Base-by-base conservation (phyloP, 495 filamentous ascomycete genomes). In the Bathelium albidoporum region DNA sequence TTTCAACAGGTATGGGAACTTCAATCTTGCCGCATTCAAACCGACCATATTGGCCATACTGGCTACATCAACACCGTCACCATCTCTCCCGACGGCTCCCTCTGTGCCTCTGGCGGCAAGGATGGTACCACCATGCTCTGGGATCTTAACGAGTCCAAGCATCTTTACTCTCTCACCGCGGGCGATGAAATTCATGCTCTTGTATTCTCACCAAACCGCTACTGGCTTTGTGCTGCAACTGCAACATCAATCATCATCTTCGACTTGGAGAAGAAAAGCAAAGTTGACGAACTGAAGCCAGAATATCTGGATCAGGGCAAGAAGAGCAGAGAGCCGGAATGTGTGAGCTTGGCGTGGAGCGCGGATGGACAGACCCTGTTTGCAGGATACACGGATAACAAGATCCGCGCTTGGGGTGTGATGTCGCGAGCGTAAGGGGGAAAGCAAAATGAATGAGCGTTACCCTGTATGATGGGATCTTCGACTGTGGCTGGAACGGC, bases 41-140 rank as follows among this genome's bases (percentile, higher is more conserved):
- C 94, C 73, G 94, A 99, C 86, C 95, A 99, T 86, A 95, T 95
- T 79, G 94, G 94, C 79, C 94, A 99, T 87, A 90, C 90, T 74
- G 94, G 94, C 73, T 97, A 99, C 85, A 99, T 99, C 86, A 99
- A 99, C 89, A 95, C 94, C 76, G 94, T 99, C 79, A 99, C 94
- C 76, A 97, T 99, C 85, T 97, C 95, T 70, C 94, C 94, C 74
- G 94, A 99, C 77, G 94, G 94, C 71, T 99, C 94, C 66, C 94
- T 99, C 73, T 99, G 94, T 83, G 94, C 94, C 64, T 97, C 94
- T 67, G 94, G 95, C 75, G 94, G 94, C 75, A 99, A 99, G 85
- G 94, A 99, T 83, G 94, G 94, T 77, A 97, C 94, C 73, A 97
- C 94, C 75, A 99, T 99, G 94, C 91, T 99, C 70, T 99, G 94